Base-by-base conservation (phyloP, 768 basidiomycete species). In the Trametes gibbosa region DNA sequence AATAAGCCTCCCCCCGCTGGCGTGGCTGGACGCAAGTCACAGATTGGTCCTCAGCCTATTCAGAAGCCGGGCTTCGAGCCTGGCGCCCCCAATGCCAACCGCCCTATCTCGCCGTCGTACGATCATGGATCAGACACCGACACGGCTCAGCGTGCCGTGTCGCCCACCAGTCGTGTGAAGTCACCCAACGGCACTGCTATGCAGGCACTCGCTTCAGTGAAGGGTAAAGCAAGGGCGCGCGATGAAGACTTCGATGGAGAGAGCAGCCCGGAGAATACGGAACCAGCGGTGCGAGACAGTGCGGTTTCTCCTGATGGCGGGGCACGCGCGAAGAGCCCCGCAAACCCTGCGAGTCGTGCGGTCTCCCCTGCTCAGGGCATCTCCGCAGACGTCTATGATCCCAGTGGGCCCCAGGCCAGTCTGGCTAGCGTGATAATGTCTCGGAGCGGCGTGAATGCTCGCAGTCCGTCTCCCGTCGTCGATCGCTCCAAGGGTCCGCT, bases 61-160 rank as follows among this genome's bases (percentile, higher is more conserved):
- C 61, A 53, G 51, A 45, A 53, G 9, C 29, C 51, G 2, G 32
- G 42, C 3, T 6, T 10, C 25, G 61, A 51, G 66, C 5, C 37
- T 10, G 68, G 34, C 64, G 68, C 54, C 66, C 32, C 72, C 56
- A 76, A 77, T 40, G 75, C 70, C n/a, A 62, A 62, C 23, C 85
- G 89, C 34, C 78, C 90, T 2, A 81, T 83, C 75, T 92, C 92
- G 2, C 89, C 92, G 4, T 71, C 39, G 5, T 56, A 74, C 27
- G 73, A 72, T 29, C 74, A 74, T 39, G 61, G 64, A 0, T 69
- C 76, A 9, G 86, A 85, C 34, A 57, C 72, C 7, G 86, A 88
- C 37, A 84, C 84, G 49, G 72, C 76, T 50, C 85, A 87, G 32
- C 84, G 87, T 34, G 84, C 86, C 13, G 78, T 87, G 59, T 89